Conservation (phyloP, 352 stramenopile species). For the Pythium dissotocum region DNA sequence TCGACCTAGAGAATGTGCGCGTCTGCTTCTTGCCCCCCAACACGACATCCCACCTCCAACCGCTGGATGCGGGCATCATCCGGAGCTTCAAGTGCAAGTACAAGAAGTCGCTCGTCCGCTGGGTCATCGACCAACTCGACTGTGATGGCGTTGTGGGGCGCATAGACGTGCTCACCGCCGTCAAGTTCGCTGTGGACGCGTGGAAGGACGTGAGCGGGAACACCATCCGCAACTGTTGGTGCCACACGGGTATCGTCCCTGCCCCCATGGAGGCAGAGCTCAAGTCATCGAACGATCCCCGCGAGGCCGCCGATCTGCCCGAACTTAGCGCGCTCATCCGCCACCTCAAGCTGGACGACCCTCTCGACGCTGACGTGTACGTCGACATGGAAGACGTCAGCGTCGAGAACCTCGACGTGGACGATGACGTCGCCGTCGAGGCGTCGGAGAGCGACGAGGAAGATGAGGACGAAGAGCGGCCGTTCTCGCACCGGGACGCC, state of each 20-base stretch:
- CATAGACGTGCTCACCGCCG: constrained; percentile 7
- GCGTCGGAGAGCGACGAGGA: not conserved
- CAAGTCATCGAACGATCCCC: constrained; percentile 6
- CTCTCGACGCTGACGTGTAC: not conserved
- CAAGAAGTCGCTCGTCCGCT: constrained; percentile 9
- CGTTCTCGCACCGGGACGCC: constrained; percentile 5
- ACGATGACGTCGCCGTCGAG: not conserved
- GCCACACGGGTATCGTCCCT: constrained; percentile 9
- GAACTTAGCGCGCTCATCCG: constrained; percentile 8
- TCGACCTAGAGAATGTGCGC: constrained; percentile 18
- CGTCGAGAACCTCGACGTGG: not conserved
- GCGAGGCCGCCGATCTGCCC: not conserved
- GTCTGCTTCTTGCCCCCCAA: constrained; percentile 11
- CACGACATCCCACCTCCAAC: constrained; percentile 5
- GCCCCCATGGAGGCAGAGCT: not conserved
- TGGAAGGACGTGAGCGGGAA: constrained; percentile 6
- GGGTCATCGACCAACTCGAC: constrained; percentile 7
- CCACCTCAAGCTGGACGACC: constrained; percentile 8
- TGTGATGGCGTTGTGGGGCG: not conserved
- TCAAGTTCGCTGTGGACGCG: constrained; percentile 9
- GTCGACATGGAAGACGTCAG: constrained; percentile 1
- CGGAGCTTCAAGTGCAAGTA: constrained; percentile 12
- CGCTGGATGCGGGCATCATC: constrained; percentile 8
- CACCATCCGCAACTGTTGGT: constrained; percentile 13
- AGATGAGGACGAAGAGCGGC: constrained; percentile 2